Evolutionary conservation across 495 filamentous ascomycete genomes (phyloP).

Genomic region (Xylaria bambusicola): DNA sequence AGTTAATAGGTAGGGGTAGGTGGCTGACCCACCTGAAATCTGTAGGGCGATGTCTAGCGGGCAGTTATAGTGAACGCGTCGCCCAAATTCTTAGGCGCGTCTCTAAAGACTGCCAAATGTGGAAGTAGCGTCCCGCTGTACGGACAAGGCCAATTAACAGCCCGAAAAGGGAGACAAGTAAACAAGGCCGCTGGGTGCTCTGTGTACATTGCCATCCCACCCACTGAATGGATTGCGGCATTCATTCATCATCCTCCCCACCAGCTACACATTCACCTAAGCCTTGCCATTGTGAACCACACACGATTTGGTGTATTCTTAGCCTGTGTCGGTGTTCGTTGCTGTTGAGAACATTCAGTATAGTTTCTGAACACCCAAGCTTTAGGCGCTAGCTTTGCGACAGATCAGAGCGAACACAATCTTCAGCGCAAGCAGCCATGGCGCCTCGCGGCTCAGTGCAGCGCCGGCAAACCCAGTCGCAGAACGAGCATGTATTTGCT

Average conservation of each 20-base stretch:
- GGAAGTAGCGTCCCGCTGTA: constrained; percentile 1
- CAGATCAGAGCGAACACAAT: not conserved
- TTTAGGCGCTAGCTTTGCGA: not conserved
- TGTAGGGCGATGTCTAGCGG: too few species aligned
- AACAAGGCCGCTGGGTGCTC: too few species aligned
- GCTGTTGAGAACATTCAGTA: too few species aligned
- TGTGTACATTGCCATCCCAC: not conserved
- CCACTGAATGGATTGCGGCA: not conserved
- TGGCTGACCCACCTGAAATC: too few species aligned
- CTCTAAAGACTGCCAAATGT: not conserved
- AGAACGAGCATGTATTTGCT: constrained; percentile 49
- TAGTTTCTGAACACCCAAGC: not conserved
- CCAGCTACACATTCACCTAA: not conserved
- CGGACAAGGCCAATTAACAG: constrained; percentile 9
- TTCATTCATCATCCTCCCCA: constrained; percentile 10
- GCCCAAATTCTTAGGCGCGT: constrained; percentile 9
- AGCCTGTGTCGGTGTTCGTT: too few species aligned
- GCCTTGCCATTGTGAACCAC: not conserved
- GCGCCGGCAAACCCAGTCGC: constrained; percentile 40
- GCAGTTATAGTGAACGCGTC: not conserved
- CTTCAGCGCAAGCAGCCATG: constrained; percentile 4
- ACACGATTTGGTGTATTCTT: not conserved
- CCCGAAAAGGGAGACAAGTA: constrained; percentile 7
- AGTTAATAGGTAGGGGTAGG: too few species aligned
- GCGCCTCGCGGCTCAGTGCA: constrained; percentile 18